Evolutionary conservation across 257 asterid genomes (phyloP).

Genomic region (Penstemon barbatus): DNA sequence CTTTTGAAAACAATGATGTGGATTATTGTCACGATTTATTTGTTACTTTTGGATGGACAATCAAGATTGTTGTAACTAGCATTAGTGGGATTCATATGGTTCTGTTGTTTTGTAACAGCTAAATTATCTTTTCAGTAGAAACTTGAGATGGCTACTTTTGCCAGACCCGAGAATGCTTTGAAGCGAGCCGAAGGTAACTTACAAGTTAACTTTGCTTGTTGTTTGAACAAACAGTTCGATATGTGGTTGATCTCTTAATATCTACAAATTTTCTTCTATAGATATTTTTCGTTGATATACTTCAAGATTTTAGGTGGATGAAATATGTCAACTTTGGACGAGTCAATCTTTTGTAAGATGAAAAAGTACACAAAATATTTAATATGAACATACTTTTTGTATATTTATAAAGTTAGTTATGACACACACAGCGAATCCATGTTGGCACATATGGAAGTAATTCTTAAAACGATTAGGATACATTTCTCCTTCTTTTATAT

Average conservation of each 20-base stretch:
- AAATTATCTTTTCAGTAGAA: constrained; percentile 4
- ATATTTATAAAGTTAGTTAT: too few relatives aligned
- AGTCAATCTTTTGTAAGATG: neutral
- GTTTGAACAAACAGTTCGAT: neutral
- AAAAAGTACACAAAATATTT: neutral
- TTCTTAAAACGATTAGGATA: too few relatives aligned
- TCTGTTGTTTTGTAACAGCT: constrained; percentile 22
- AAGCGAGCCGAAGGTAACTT: constrained; percentile 59
- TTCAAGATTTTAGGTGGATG: neutral
- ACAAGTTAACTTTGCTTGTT: neutral
- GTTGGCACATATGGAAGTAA: too few relatives aligned
- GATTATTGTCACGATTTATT: too few relatives aligned
- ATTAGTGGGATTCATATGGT: neutral
- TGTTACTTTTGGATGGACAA: too few relatives aligned
- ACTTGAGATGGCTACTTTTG: constrained; percentile 46
- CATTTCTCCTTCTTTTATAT: neutral
- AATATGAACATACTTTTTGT: neutral
- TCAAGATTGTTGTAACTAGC: too few relatives aligned
- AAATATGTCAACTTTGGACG: neutral
- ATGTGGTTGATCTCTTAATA: neutral
- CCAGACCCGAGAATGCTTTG: constrained; percentile 58
- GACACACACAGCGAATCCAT: neutral
- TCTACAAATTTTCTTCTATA: neutral
- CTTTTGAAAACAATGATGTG: too few relatives aligned
- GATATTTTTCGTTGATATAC: neutral